Percentiles rank a stretch among this genome's conserved stretches.
Conservation (phyloP, 495 filamentous ascomycete species). For the Neurospora cerealis region DNA sequence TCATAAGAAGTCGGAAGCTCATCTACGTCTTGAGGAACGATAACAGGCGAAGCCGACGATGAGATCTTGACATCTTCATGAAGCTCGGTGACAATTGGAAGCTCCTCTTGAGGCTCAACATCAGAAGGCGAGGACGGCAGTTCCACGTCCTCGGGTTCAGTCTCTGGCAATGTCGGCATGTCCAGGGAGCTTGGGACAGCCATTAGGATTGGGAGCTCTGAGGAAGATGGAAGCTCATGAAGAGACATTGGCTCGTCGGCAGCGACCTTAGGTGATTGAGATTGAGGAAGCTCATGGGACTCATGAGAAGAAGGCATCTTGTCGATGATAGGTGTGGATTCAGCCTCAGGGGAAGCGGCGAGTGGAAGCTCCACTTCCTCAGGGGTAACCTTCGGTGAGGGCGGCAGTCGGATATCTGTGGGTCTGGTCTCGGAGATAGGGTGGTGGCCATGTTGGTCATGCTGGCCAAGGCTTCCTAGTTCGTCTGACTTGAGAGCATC, state of each 20-base stretch:
- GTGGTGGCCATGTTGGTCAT: background rate
- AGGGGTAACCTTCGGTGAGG: background rate
- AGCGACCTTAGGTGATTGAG: background rate
- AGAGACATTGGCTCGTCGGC: too few relatives aligned
- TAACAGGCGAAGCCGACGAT: background rate
- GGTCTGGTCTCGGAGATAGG: background rate
- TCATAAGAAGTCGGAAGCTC: background rate
- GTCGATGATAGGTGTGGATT: background rate
- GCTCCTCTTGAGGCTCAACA: background rate
- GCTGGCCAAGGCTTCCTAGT: background rate
- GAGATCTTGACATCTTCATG: background rate
- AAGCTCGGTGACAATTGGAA: background rate
- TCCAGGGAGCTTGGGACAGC: background rate
- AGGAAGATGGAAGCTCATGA: background rate
- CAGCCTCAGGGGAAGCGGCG: background rate
- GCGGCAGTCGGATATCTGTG: background rate
- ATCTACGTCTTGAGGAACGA: background rate
- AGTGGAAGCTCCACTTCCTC: background rate
- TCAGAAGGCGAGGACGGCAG: background rate
- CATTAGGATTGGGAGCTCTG: background rate
- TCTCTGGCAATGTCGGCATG: background rate
- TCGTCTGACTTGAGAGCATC: background rate
- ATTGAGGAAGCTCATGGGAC: background rate
- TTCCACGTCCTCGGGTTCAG: background rate
- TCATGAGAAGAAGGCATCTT: background rate